Base-by-base conservation (phyloP, 805 yeast genomes). In the Starmerella bombicola region DNA sequence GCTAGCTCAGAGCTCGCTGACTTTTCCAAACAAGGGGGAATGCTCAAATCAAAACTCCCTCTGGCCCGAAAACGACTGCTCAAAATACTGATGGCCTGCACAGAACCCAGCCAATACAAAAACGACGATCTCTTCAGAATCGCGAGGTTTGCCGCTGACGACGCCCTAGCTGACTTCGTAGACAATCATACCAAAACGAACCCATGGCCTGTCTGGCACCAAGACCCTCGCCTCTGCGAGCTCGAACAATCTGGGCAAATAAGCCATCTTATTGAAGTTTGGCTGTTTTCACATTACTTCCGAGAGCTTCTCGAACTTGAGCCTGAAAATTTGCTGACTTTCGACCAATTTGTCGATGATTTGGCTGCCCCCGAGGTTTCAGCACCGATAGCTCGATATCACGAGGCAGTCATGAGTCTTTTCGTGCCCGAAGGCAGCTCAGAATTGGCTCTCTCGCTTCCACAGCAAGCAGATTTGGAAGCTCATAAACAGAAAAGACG, bases 221-320 rank as follows among this genome's bases (percentile, higher is more conserved):
- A 9, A 7, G 54, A 46, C 33, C 21, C 16, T 10, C 23, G 43
- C 6, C 38, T 48, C 12, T 31, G 12, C 10, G 41, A 31, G n/a
- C 33, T 41, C 13, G 37, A 41, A 10, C 40, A 34, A 5, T 34
- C 33, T 31, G 42, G 37, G 4, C 33, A 33, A n/a, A 44, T 56
- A 7, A 55, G 62, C 16, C 32, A 45, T 10, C 38, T 59, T 19
- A 46, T 84, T 19, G 86, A 81, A 51, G 57, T 70, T 3, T 84
- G 93, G 93, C 64, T 73, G 1, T 84, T 83, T 52, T 58, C 82
- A 22, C 81, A 81, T 55, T 68, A 80, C 37, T 83, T 76, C 57
- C 73, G 75, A 49, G 68, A 68, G 26, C 74, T 83, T 1, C 61
- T 83, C 24, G 55, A 69, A 4, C 60, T 84, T n/a, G 84, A 78